These are phyloP conservation scores for Papiliotrema nemorosa DNA, from an alignment of 1,284 basidiomycete species.

Conservation along the genomic window DNA sequence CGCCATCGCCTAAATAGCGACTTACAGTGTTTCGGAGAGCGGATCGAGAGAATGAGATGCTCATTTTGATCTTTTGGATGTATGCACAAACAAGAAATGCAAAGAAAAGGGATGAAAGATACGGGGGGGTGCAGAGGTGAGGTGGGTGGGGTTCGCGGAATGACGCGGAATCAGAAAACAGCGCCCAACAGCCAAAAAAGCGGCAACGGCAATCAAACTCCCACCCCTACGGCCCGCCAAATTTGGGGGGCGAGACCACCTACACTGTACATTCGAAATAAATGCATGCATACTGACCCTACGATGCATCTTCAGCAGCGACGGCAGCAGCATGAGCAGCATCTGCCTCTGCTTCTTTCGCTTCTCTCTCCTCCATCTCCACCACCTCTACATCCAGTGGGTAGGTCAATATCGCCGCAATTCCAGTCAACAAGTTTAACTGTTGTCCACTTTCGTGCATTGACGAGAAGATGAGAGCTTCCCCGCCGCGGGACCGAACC, in stretches of 20 bases:
- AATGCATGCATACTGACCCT: too few species aligned
- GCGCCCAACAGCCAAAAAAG: not conserved
- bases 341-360: conserved; percentile 47
- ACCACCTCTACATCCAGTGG: conserved; percentile 93
- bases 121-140: not conserved
- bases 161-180: not conserved
- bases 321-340: conserved; percentile 10
- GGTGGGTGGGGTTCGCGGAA: not conserved
- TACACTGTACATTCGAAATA: too few species aligned
- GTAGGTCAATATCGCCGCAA: conserved; percentile 94
- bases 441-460: conserved; percentile 99
- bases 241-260: not conserved
- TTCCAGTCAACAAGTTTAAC: conserved; percentile 88
- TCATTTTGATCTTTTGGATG: conserved; percentile 41
- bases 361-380: conserved; percentile 85
- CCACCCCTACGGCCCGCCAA: not conserved
- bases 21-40: conserved; percentile 37
- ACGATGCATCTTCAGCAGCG: not conserved
- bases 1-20: too few species aligned
- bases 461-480: conserved; percentile 93
- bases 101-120: not conserved
- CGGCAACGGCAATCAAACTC: too few species aligned
- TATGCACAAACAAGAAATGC: not conserved
- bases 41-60: conserved; percentile 28
- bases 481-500: conserved; percentile 81